phyloP scores from a whole-genome alignment of 2,329 filamentous ascomycete genomes.

The Colletotrichum coccodes region DNA sequence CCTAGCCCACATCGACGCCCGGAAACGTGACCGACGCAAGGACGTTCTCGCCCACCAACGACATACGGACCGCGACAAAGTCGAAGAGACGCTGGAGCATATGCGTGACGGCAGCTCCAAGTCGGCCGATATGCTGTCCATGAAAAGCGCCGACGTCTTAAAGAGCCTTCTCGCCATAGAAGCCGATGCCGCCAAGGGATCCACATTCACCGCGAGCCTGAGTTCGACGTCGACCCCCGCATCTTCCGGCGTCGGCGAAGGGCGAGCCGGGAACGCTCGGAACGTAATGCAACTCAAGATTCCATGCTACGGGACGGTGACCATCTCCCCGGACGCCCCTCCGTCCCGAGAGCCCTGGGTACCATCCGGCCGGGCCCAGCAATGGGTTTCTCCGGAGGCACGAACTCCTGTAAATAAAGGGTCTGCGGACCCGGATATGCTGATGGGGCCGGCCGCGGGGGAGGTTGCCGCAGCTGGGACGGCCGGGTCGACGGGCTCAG shows the following conservation, averaged over 20 bases:
- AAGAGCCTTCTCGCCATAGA: conserved; percentile 45
- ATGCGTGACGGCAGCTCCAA: conserved; percentile 43
- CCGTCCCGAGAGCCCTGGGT: conserved; percentile 38
- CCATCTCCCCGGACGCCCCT: conserved; percentile 38
- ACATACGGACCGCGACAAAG: conserved; percentile 49
- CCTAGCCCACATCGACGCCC: conserved; percentile 47
- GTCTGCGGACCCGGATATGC: not conserved
- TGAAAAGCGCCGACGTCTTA: conserved; percentile 43
- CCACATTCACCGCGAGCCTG: conserved; percentile 11
- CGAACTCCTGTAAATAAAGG: not conserved
- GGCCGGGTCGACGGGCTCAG: not conserved
- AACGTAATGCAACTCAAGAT: conserved; percentile 23
- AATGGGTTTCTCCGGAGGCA: not conserved
- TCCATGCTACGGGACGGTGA: conserved; percentile 44
- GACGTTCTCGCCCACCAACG: conserved; percentile 50
- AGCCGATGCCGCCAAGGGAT: conserved; percentile 38
- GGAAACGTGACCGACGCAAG: conserved; percentile 22
- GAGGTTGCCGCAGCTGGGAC: not conserved
- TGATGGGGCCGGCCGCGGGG: not conserved
- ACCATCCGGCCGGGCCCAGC: not conserved
- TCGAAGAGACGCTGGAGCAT: conserved; percentile 48
- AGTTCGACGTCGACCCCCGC: not conserved
- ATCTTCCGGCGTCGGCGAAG: not conserved
- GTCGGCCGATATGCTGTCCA: conserved; percentile 44
- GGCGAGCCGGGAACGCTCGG: not conserved